A percentile compares a stretch with the other conserved stretches of the same genome.
Conservation (phyloP, 257 asterid genomes). For the Asclepias syriaca region DNA sequence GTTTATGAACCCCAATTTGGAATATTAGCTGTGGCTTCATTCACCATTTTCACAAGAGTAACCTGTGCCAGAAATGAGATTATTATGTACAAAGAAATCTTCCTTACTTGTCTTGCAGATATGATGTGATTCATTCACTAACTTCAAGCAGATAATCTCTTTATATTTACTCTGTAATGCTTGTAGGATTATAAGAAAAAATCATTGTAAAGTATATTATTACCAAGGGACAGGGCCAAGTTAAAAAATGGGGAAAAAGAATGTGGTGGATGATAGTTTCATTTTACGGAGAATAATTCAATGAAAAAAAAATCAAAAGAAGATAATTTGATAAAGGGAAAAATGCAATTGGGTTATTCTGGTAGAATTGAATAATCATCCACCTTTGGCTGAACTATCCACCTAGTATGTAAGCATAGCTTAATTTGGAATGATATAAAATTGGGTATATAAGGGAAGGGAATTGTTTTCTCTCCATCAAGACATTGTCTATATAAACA, state of each 20-base stretch:
- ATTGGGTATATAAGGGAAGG: not conserved
- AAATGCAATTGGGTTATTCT: not conserved
- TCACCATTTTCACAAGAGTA: conserved; percentile 72
- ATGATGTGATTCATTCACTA: not conserved
- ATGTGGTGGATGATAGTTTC: not conserved
- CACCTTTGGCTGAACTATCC: not conserved
- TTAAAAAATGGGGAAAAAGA: no score
- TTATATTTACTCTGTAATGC: not conserved
- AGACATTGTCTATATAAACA: not conserved
- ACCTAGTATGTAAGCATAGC: not conserved
- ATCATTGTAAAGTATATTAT: not conserved
- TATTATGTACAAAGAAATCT: not conserved
- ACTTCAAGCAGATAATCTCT: not conserved
- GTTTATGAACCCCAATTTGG: conserved; percentile 66
- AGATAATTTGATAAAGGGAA: not conserved
- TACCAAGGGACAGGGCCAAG: not conserved
- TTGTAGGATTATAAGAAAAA: not conserved
- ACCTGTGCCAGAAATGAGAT: conserved; percentile 44
- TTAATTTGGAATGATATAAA: not conserved
- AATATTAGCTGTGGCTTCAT: conserved; percentile 64
- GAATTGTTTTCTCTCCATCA: not conserved
- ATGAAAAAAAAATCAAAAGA: not conserved
- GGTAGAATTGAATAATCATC: not conserved
- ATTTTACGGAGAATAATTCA: not conserved
- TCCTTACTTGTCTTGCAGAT: not conserved